These are phyloP conservation scores for Fusarium caatingaense DNA, from an alignment of 2,329 filamentous ascomycete species.

Conservation along the genomic window DNA sequence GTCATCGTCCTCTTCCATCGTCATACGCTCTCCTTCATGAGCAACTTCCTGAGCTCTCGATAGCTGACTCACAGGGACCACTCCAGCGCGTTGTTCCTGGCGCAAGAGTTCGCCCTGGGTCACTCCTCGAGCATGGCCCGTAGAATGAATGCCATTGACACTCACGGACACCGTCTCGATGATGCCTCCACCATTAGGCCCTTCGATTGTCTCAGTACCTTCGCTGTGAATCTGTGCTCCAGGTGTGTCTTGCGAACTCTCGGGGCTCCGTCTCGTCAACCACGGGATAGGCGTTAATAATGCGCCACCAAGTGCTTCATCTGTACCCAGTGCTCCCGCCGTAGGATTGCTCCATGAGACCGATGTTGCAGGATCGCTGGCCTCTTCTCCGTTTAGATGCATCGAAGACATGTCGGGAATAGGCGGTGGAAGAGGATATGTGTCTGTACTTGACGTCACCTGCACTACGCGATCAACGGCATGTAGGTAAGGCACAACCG, in stretches of 20 bases:
- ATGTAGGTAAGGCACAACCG: slow-evolving; percentile 85
- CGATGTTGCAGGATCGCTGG: slow-evolving; percentile 50
- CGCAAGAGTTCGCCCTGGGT: slow-evolving; percentile 86
- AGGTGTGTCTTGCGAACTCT: slow-evolving; percentile 45
- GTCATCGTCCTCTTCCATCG: slow-evolving; percentile 45
- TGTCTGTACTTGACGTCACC: slow-evolving; percentile 83
- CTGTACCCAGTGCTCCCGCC: slow-evolving; percentile 73
- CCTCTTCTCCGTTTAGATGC: slow-evolving; percentile 71
- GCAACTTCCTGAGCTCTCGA: slow-evolving; percentile 54
- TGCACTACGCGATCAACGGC: slow-evolving; percentile 91
- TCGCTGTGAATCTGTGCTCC: slow-evolving; percentile 71
- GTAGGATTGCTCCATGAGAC: slow-evolving; percentile 62
- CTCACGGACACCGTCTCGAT: slow-evolving; percentile 85
- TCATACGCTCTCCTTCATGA: slow-evolving; percentile 46
- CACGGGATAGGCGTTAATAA: slow-evolving; percentile 94
- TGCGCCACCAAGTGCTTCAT: slow-evolving; percentile 90
- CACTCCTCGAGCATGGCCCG: slow-evolving; percentile 65
- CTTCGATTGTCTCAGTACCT: slow-evolving; percentile 82
- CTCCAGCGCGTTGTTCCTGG: slow-evolving; percentile 86
- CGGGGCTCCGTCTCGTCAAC: slow-evolving; percentile 65
- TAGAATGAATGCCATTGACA: slow-evolving; percentile 74
- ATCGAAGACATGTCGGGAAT: slow-evolving; percentile 68
- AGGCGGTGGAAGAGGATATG: slow-evolving; percentile 83
- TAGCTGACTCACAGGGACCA: slow-evolving; percentile 76
- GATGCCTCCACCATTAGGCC: slow-evolving; percentile 80